Conservation (phyloP, 2,329 filamentous ascomycete species). For the Colletotrichum agaves region DNA sequence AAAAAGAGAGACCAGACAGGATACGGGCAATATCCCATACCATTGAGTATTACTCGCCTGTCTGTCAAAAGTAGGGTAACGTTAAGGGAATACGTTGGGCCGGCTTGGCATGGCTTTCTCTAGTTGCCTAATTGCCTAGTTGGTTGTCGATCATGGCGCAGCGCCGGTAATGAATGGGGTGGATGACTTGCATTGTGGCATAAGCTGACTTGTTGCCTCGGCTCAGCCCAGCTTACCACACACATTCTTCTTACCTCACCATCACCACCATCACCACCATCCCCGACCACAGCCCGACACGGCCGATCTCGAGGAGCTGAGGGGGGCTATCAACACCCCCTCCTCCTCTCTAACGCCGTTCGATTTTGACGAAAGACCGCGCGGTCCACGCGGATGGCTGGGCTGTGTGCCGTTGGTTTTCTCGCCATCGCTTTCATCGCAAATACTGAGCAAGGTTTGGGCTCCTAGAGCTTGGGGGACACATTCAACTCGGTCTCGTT, state of each 20-base stretch:
- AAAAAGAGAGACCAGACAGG: too few relatives aligned
- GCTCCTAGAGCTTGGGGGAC: background rate
- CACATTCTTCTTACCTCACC: too few relatives aligned
- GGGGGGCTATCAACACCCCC: background rate
- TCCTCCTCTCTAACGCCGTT: background rate
- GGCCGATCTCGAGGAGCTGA: background rate
- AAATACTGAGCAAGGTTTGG: background rate
- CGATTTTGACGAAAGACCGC: background rate
- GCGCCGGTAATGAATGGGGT: background rate
- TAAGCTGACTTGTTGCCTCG: conserved; percentile 27
- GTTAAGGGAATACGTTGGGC: background rate
- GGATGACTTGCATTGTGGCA: conserved; percentile 35
- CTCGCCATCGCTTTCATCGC: conserved; percentile 4
- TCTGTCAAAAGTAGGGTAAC: background rate
- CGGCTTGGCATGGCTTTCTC: background rate
- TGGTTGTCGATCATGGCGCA: conserved; percentile 8
- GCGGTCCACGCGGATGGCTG: background rate
- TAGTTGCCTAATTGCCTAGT: too few relatives aligned
- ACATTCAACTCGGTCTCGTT: background rate
- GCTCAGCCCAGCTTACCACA: background rate
- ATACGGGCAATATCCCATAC: background rate
- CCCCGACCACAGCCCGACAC: background rate
- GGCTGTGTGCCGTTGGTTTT: background rate
- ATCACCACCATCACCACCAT: background rate
- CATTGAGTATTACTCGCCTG: background rate